Evolutionary conservation across 768 basidiomycete species (phyloP).

Genomic region (Neoboletus magnificus): DNA sequence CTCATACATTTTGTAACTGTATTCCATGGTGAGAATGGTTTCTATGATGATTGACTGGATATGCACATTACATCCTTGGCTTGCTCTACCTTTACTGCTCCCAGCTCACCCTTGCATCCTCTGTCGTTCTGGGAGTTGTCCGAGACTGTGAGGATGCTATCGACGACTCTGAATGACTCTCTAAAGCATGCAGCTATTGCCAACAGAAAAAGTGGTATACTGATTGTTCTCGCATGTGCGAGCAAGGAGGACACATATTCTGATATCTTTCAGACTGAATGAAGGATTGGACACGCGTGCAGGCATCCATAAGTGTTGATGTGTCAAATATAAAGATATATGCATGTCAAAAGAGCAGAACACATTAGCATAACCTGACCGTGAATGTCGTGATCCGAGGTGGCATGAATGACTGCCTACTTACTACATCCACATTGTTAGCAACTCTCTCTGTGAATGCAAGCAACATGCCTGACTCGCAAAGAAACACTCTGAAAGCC

Average conservation of each 20-base stretch:
- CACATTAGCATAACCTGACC: not conserved
- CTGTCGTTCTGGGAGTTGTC: not conserved
- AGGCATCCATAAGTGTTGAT: not conserved
- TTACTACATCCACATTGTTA: slow-evolving; percentile 77
- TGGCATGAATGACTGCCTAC: slow-evolving; percentile 22
- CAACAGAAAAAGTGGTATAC: slow-evolving; percentile 68
- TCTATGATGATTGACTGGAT: not conserved
- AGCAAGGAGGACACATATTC: slow-evolving; percentile 84
- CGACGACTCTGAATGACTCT: slow-evolving; percentile 85
- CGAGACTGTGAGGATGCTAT: slow-evolving; percentile 62
- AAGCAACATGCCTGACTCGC: slow-evolving; percentile 69
- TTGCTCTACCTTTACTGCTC: slow-evolving; percentile 42
- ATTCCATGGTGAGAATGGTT: not conserved
- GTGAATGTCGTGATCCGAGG: not conserved
- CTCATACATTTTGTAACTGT: slow-evolving; percentile 92
- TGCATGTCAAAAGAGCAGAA: not conserved
- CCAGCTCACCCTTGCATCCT: slow-evolving; percentile 1
- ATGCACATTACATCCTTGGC: slow-evolving; percentile 85
- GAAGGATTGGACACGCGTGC: not conserved
- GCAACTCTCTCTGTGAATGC: slow-evolving; percentile 84
- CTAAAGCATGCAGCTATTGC: slow-evolving; percentile 88
- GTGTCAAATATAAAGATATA: not conserved
- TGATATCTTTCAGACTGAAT: slow-evolving; percentile 53
- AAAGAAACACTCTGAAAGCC: slow-evolving; percentile 86
- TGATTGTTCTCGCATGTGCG: slow-evolving; percentile 71